Base-by-base conservation (phyloP, 192 early-diverging fungal genomes). In the Coemansia sp. region DNA sequence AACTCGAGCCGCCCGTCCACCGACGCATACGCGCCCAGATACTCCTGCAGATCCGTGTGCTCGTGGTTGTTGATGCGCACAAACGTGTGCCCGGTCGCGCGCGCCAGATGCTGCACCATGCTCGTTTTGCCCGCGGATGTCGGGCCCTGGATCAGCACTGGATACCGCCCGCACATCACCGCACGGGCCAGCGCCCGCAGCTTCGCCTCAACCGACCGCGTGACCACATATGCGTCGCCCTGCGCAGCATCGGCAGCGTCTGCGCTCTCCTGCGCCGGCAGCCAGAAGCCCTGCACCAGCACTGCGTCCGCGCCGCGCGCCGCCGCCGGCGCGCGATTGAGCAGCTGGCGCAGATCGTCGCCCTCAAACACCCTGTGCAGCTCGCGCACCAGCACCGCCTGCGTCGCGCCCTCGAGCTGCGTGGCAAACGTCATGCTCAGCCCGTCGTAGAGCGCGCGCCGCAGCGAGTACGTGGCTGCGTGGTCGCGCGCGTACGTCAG, bases 61-160 rank as follows among this genome's bases (percentile, higher is more conserved):
- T 97, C 95, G 78, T 99, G 97, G 72, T 99, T 98, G 75, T 99
- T 99, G 69, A 99, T 94, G 40, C 97, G 89, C 22, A 99, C 92
- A 76, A 98, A 97, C 12, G 79, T 77, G 76, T 97, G 95, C n/a
- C 94, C 93, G 1, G 94, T 91, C 14, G 79, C 57, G 43, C 90
- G 87, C 12, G 97, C 97, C 57, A 99, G 71, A 57, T 95, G 94
- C 68, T 98, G 93, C 52, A 99, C 91, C 92, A 99, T 98, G 57
- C 89, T 91, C 0, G 97, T 99, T 73, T 99, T 99, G 50, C 97
- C 97, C 40, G 91, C 90, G 21, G 93, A 95, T 0, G 97, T 99
- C 7, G 95, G 97, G 42, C 97, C 97, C 81, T 99, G 97, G 64
- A 99, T 95, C 67, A 99, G 77, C 18, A 97, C 92, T 1, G 97